A percentile compares a stretch with the other conserved stretches of the same genome.
Evolutionary conservation across 108 stramenopile species (phyloP).

Genomic region (Cyclotella kingstonii): DNA sequence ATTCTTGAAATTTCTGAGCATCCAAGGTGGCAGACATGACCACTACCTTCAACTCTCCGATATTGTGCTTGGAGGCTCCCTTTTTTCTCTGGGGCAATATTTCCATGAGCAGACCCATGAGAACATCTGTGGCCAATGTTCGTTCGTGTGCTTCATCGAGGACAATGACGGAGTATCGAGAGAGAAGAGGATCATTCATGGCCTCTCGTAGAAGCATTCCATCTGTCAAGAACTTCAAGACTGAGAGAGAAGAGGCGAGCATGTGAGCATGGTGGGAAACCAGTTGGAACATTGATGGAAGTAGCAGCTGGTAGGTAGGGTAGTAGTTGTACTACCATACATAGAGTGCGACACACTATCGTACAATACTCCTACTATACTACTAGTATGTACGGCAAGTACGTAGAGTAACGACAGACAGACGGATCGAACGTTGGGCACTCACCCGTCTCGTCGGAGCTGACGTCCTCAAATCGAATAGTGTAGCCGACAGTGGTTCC

Average conservation of each 20-base stretch:
- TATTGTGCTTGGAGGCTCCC: conserved; percentile 56
- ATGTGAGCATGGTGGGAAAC: too few species aligned
- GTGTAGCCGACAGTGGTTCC: conserved; percentile 97
- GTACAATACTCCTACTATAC: too few species aligned
- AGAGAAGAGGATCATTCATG: conserved; percentile 95
- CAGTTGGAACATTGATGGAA: too few species aligned
- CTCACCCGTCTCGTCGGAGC: conserved; percentile 21
- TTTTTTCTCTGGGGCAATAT: conserved; percentile 80
- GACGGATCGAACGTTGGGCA: background rate
- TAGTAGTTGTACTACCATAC: too few species aligned
- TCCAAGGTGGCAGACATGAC: conserved; percentile 99
- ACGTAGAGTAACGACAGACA: background rate
- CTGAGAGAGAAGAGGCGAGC: conserved; percentile 64
- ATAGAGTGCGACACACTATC: too few species aligned
- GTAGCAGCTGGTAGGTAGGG: too few species aligned
- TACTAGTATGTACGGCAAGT: background rate
- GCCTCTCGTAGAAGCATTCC: conserved; percentile 95
- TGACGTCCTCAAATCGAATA: conserved; percentile 94
- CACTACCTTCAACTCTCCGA: conserved; percentile 92
- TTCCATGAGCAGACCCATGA: conserved; percentile 98
- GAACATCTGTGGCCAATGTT: conserved; percentile 97
- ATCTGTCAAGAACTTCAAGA: conserved; percentile 94
- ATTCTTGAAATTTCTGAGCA: conserved; percentile 92
- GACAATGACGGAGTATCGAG: conserved; percentile 90
- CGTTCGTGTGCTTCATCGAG: conserved; percentile 99